A percentile compares a stretch with the other conserved stretches of the same genome.
phyloP scores from a whole-genome alignment of 495 filamentous ascomycete genomes.

The Penicillium taxi region DNA sequence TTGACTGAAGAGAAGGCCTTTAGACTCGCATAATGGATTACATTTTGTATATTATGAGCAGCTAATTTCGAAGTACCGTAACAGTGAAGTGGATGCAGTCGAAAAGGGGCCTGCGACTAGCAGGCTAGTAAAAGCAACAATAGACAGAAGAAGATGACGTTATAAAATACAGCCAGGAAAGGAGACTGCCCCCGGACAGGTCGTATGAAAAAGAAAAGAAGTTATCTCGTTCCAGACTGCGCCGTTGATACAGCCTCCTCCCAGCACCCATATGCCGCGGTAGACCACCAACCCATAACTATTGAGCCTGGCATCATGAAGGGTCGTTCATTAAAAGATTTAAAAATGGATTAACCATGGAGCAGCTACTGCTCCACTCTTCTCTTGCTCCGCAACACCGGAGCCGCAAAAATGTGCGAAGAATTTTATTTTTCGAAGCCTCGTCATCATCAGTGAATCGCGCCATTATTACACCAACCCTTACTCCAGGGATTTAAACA shows the following conservation, averaged over 20 bases:
- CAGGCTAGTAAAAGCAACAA: slow-evolving; percentile 25
- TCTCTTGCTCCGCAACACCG: slow-evolving; percentile 5
- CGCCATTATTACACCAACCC: no score
- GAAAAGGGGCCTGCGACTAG: slow-evolving; percentile 17
- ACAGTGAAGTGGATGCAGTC: slow-evolving; percentile 13
- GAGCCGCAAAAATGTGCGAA: slow-evolving; percentile 11
- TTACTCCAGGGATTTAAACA: no score
- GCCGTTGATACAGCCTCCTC: slow-evolving; percentile 1
- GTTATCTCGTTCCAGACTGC: slow-evolving; percentile 3
- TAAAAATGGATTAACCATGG: slow-evolving; percentile 23
- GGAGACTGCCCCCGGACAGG: slow-evolving; percentile 9
- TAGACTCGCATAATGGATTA: slow-evolving; percentile 17
- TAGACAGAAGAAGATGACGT: slow-evolving; percentile 24
- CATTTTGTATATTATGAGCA: slow-evolving; percentile 17
- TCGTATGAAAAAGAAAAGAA: slow-evolving; percentile 9
- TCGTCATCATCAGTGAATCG: slow-evolving; percentile 3
- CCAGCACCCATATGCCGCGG: slow-evolving; percentile 15
- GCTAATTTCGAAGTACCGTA: slow-evolving; percentile 18
- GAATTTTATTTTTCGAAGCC: slow-evolving; percentile 9
- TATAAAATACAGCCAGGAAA: slow-evolving; percentile 25
- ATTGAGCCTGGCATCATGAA: slow-evolving; percentile 33
- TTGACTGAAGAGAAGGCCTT: no score
- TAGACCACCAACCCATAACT: slow-evolving; percentile 23
- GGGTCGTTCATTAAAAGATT: slow-evolving; percentile 42
- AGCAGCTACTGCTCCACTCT: slow-evolving; percentile 10